Base-by-base conservation (phyloP, 1,139 yeast species). In the Scheffersomyces parashehatae region DNA sequence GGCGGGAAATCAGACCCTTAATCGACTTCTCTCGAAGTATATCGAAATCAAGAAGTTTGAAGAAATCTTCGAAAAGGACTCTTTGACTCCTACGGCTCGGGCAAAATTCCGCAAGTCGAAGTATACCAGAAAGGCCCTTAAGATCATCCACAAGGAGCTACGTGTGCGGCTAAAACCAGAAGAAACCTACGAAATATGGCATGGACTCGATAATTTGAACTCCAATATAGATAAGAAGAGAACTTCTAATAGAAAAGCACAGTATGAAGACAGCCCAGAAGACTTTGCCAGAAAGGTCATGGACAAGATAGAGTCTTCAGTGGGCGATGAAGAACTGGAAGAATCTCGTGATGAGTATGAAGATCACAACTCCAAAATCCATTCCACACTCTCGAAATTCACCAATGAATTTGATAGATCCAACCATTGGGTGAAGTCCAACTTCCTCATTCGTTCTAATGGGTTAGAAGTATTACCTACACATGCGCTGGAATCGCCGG, bases 111-210 rank as follows among this genome's bases (percentile, higher is more conserved):
- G 44, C 7, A 34, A 34, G 35, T 35, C 38, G 29, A 42, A 42
- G 24, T 33, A 42, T 15, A 31, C 26, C 13, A 34, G 20, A 24
- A 24, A 34, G 14, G 41, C 49, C 13, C 49, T 55, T 29, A 49
- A 48, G 32, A 45, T 45, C 4, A 43, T 56, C 4, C 49, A 47
- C 4, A 39, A 43, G 29, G 51, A 50, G 32, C 47, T 56, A 30
- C 36, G 31, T 3, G 40, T 44, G 13, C 50, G 49, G 7, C 47
- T 43, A n/a, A 48, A 50, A 12, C 75, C 75, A 0, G 72, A 69
- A 44, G 75, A 67, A 35, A 64, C 75, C 0, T 72, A 54, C 46
- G 77, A 72, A 46, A 48, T 63, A 28, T 72, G 77, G 77, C 68
- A 71, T 45, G 48, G 55, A 9, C 42, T 44, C n/a, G 42, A 44